Percentiles rank a stretch among this genome's conserved stretches.
These are phyloP conservation scores for Colletotrichum kahawae DNA, from an alignment of 2,329 filamentous ascomycete genomes.

Conservation along the genomic window DNA sequence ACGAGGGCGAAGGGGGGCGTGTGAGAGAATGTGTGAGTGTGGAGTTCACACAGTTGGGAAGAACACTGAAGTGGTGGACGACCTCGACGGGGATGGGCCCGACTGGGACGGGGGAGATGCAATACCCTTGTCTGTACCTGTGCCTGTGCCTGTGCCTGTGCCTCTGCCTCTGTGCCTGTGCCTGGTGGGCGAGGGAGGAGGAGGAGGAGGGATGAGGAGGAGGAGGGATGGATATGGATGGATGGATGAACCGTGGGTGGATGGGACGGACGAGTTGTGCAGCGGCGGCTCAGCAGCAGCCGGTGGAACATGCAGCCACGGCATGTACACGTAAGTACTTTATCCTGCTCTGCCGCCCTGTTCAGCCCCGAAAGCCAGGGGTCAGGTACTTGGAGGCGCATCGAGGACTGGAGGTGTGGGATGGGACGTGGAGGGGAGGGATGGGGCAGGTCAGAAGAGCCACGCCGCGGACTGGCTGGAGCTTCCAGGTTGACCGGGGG, in stretches of 20 bases:
- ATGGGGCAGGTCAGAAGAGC: background rate
- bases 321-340: background rate
- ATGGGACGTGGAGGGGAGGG: background rate
- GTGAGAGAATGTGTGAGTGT: background rate
- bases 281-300: conserved; percentile 10
- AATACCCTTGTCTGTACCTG: background rate
- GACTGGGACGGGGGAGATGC: background rate
- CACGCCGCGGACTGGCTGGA: background rate
- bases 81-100: background rate
- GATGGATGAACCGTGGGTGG: background rate
- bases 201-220: background rate
- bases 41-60: background rate
- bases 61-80: background rate
- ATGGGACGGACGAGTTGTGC: background rate
- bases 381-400: background rate
- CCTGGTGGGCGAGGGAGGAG: background rate
- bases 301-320: background rate
- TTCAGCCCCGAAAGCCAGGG: background rate
- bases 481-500: background rate
- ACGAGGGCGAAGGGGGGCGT: background rate
- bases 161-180: background rate
- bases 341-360: background rate
- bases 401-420: background rate
- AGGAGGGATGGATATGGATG: background rate
- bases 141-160: background rate